Base-by-base conservation (phyloP, 768 basidiomycete genomes). In the Tulasnella calospora region DNA sequence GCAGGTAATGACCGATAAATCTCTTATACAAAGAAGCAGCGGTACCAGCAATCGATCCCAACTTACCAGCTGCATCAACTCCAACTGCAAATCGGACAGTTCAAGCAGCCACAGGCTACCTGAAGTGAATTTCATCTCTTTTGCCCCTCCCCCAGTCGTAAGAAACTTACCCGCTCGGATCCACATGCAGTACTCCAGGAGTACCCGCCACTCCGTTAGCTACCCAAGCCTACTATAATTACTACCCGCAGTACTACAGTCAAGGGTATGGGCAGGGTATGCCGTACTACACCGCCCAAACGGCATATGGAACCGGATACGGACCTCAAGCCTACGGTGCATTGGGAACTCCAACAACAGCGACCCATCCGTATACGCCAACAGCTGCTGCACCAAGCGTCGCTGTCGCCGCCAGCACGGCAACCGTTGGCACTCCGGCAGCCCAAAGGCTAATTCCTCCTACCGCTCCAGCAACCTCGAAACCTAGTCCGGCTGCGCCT, bases 11-110 rank as follows among this genome's bases (percentile, higher is more conserved):
- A n/a, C 23, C 23, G 57, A 40, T 61, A 2, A 10, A 33, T 76
- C 13, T n/a, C 21, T 33, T 27, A n/a, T 8, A 38, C 8, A 27
- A 33, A 40, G 75, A 57, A 74, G 23, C 61, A 67, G 61, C 61
- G 90, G 90, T 89, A 80, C 91, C 91, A 40, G 88, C 89, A 15
- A 90, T 91, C 74, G 90, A 92, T 82, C 90, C 90, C 40, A 89
- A 89, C n/a, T 85, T 92, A 67, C 91, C 10, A 82, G 83, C 6
- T 85, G 85, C 12, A 83, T 84, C 80, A 83, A 84, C 13, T 82
- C 83, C 6, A 85, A 55, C 74, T 9, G 47, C 77, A 12, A 73
- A 71, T 21, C 40, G 36, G n/a, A 69, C 70, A 12, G 77, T 69
- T n/a, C 77, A 78, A 38, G 77, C 77, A 17, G 67, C 77, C 30